A percentile compares a stretch with the other conserved stretches of the same genome.
phyloP scores from a whole-genome alignment of 2,329 filamentous ascomycete genomes.

The Monosporascus sp. region DNA sequence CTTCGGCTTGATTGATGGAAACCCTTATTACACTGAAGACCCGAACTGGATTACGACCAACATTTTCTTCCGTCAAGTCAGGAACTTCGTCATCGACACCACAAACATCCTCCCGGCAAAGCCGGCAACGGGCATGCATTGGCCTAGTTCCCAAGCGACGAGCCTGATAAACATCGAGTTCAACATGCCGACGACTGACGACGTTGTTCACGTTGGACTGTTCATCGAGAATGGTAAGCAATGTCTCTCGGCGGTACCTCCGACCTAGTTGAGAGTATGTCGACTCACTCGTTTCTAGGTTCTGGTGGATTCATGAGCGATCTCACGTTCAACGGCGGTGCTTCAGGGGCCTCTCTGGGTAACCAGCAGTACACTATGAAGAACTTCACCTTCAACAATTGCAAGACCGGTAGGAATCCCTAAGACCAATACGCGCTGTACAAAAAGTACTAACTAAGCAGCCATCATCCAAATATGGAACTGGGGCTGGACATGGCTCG shows the following conservation, averaged over 20 bases:
- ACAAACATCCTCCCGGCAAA: slow-evolving; percentile 23
- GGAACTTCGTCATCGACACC: slow-evolving; percentile 60
- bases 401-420: slow-evolving; percentile 43
- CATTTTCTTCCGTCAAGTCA: slow-evolving; percentile 60
- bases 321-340: slow-evolving; percentile 57
- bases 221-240: slow-evolving; percentile 28
- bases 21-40: slow-evolving; percentile 39
- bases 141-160: slow-evolving; percentile 58
- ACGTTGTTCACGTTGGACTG: slow-evolving; percentile 26
- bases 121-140: slow-evolving; percentile 47
- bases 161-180: slow-evolving; percentile 47
- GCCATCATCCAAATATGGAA: slow-evolving; percentile 67
- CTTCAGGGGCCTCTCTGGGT: slow-evolving; percentile 56
- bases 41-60: slow-evolving; percentile 44
- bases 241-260: slow-evolving; percentile 11
- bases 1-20: slow-evolving; percentile 53
- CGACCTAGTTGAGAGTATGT: slow-evolving; percentile 1
- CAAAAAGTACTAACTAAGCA: slow-evolving; percentile 3
- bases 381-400: slow-evolving; percentile 60
- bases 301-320: slow-evolving; percentile 46
- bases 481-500: slow-evolving; percentile 68
- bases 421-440: not conserved
- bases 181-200: slow-evolving; percentile 33
- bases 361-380: slow-evolving; percentile 67
- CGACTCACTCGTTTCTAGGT: slow-evolving; percentile 19